A percentile compares a stretch with the other conserved stretches of the same genome.
These are phyloP conservation scores for Alternaria infectoria DNA, from an alignment of 2,329 filamentous ascomycete genomes.

Conservation along the genomic window DNA sequence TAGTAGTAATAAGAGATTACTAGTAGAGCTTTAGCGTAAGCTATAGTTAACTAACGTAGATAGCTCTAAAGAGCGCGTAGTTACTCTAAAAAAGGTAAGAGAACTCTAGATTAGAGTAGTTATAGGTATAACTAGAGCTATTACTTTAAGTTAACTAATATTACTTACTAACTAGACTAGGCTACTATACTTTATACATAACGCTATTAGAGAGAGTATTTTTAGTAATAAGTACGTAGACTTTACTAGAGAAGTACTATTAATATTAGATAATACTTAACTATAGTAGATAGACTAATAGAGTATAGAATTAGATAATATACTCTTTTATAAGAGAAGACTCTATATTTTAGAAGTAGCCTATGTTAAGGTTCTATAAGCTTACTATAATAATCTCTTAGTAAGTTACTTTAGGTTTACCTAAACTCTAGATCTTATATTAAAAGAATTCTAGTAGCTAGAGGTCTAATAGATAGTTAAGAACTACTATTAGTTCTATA, in stretches of 20 bases:
- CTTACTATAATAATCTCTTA: not conserved
- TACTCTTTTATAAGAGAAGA: not conserved
- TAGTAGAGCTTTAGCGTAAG: too few species aligned
- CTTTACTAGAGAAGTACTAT: not conserved
- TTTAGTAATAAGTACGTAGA: not conserved
- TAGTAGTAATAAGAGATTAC: not conserved
- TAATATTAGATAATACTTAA: not conserved
- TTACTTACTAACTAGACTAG: too few species aligned
- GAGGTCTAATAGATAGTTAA: too few species aligned
- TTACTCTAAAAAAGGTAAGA: too few species aligned
- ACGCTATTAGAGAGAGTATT: too few species aligned
- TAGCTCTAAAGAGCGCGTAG: too few species aligned
- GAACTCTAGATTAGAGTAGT: too few species aligned
- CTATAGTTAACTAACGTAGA: too few species aligned
- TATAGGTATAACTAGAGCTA: not conserved
- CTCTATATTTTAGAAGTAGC: not conserved
- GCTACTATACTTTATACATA: not conserved
- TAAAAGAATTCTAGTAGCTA: too few species aligned
- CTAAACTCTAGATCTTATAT: too few species aligned
- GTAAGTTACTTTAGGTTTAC: not conserved
- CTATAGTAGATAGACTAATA: not conserved
- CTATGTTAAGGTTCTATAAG: not conserved
- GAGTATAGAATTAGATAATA: not conserved
- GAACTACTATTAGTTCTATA: too few species aligned
- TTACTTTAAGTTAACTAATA: not conserved